Evolutionary conservation across 257 asterid species (phyloP).

Genomic region (Primulina eburnea): DNA sequence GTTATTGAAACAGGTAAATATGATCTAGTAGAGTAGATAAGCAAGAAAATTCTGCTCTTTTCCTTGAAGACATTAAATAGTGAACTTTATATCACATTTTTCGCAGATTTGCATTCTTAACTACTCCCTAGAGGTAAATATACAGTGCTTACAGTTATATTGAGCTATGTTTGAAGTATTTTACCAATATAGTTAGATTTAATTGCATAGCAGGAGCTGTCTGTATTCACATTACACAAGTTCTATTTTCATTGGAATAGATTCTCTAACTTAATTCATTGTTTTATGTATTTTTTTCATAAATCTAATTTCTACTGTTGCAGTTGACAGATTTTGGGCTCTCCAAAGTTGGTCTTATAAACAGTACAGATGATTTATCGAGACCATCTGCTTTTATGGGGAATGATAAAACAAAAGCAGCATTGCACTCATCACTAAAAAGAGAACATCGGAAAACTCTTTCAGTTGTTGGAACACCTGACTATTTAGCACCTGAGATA

Average conservation of each 20-base stretch:
- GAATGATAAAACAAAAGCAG: constrained; percentile 59
- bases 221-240: constrained; percentile 20
- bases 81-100: no score
- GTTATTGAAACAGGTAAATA: no score
- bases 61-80: no score
- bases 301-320: constrained; percentile 38
- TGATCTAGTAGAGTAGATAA: no score
- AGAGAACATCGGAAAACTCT: constrained; percentile 71
- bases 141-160: neutral
- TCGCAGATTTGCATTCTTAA: neutral
- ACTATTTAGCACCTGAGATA: constrained; percentile 98
- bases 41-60: no score
- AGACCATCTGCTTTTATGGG: constrained; percentile 74
- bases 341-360: constrained; percentile 91
- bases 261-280: constrained; percentile 14
- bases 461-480: constrained; percentile 94
- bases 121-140: neutral
- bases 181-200: neutral
- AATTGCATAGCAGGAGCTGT: constrained; percentile 5
- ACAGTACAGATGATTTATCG: constrained; percentile 95
- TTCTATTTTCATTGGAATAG: constrained; percentile 14
- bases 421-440: constrained; percentile 47
- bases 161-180: neutral
- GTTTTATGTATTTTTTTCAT: constrained; percentile 28
- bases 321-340: constrained; percentile 99